Conservation (phyloP, 1,284 basidiomycete species). For the Schizophyllum commune region DNA sequence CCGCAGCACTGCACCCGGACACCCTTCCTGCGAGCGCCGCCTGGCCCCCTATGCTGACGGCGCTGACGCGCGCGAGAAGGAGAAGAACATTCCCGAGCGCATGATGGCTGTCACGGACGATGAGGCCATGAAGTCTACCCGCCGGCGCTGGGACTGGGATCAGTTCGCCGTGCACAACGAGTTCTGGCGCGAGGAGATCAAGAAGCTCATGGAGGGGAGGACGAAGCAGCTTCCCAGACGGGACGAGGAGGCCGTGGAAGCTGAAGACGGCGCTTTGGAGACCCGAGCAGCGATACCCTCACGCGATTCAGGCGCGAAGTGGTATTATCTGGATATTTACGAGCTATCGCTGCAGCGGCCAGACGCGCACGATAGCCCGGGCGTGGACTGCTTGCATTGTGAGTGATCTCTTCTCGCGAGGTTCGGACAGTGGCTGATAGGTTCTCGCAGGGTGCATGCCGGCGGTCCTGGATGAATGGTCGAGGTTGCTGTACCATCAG, state of each 20-base stretch:
- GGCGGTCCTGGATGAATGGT: not conserved
- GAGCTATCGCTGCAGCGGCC: not conserved
- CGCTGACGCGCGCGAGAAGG: constrained; percentile 12
- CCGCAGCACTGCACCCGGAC: constrained; percentile 21
- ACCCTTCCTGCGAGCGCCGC: constrained; percentile 17
- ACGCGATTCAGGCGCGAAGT: not conserved
- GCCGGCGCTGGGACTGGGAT: constrained; percentile 24
- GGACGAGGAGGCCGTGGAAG: not conserved
- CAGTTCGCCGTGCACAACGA: constrained; percentile 21
- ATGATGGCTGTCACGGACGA: constrained; percentile 14
- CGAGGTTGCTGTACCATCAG: not conserved
- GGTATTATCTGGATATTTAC: not conserved
- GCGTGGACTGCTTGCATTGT: not conserved
- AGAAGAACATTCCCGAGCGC: constrained; percentile 14
- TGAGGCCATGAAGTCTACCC: constrained; percentile 15
- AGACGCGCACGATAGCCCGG: not conserved
- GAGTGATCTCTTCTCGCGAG: not conserved
- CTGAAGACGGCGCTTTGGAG: not conserved
- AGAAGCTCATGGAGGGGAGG: constrained; percentile 13
- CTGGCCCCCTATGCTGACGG: constrained; percentile 16
- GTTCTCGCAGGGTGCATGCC: not conserved
- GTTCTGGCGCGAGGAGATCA: constrained; percentile 18
- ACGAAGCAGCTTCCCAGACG: too few relatives aligned
- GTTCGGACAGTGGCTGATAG: not conserved
- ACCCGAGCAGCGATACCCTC: not conserved